These are phyloP conservation scores for Phytophthora constricta DNA, from an alignment of 352 stramenopile genomes.

Conservation along the genomic window DNA sequence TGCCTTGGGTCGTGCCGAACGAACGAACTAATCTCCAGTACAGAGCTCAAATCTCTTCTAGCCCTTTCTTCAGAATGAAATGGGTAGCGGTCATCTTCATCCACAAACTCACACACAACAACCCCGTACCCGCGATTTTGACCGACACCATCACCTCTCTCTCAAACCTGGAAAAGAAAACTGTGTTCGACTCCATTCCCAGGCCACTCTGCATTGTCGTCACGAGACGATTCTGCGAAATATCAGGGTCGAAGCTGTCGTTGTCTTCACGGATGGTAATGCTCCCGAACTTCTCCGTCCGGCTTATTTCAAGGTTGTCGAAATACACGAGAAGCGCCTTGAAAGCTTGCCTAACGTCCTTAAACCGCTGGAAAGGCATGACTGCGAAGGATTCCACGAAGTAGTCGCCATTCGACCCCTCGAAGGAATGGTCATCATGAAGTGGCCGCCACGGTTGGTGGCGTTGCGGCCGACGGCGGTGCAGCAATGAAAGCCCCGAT, in stretches of 20 bases:
- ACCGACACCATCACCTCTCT: background rate
- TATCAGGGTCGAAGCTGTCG: constrained; percentile 27
- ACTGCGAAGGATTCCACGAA: constrained; percentile 30
- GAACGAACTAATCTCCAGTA: constrained; percentile 31
- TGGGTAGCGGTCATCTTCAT: constrained; percentile 32
- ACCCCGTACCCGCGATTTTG: constrained; percentile 25
- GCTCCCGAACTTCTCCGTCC: constrained; percentile 44
- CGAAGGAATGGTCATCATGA: constrained; percentile 29
- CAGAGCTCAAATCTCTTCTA: constrained; percentile 25
- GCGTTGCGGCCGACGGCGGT: constrained; percentile 38
- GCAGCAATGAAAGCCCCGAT: constrained; percentile 40
- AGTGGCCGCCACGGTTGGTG: constrained; percentile 34
- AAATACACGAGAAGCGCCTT: constrained; percentile 36
- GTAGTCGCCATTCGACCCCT: constrained; percentile 38
- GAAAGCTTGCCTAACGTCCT: constrained; percentile 37
- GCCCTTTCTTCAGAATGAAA: constrained; percentile 25
- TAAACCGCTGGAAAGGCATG: constrained; percentile 45
- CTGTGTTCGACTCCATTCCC: constrained; percentile 41
- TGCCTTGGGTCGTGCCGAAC: background rate
- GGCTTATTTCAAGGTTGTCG: constrained; percentile 45
- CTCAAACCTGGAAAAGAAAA: constrained; percentile 37
- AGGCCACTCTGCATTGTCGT: constrained; percentile 18
- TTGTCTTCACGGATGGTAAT: constrained; percentile 48
- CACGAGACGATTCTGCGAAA: constrained; percentile 47
- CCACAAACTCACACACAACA: constrained; percentile 32